A percentile compares a stretch with the other conserved stretches of the same genome.
Evolutionary conservation across 179 eudicot species (phyloP).

Genomic region (Spinacia oleracea): DNA sequence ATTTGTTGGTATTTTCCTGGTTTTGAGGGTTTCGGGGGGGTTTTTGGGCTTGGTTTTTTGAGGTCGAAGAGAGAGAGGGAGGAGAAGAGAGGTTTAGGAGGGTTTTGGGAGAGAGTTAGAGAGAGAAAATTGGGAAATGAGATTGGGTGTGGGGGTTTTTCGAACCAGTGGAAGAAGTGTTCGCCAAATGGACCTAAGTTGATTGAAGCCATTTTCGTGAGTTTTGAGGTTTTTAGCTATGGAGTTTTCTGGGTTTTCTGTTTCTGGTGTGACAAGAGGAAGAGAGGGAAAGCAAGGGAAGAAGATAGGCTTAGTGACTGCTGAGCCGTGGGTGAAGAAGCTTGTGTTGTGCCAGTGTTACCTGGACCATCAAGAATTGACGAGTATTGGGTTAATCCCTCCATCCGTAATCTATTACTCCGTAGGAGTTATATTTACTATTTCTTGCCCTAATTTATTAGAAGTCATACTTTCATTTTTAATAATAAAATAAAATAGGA

Average conservation of each 20-base stretch:
- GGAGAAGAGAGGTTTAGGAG: conserved; percentile 50
- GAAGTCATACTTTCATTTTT: too few species aligned
- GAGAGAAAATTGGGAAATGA: conserved; percentile 48
- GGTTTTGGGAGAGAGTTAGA: conserved; percentile 41
- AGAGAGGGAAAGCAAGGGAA: background rate
- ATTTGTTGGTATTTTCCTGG: conserved; percentile 59
- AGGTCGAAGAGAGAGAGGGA: conserved; percentile 47
- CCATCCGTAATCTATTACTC: too few species aligned
- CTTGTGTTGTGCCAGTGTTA: too few species aligned
- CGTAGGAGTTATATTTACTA: too few species aligned
- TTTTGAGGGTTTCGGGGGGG: conserved; percentile 30
- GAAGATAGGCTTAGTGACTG: conserved; percentile 8
- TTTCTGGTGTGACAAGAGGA: background rate
- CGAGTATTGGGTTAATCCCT: too few species aligned
- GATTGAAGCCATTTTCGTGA: conserved; percentile 50
- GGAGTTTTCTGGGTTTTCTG: background rate
- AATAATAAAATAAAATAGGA: too few species aligned
- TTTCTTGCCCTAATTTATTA: too few species aligned
- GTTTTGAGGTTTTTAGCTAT: conserved; percentile 19
- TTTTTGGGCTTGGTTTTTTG: conserved; percentile 25
- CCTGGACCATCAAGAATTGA: background rate
- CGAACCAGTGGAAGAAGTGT: conserved; percentile 52
- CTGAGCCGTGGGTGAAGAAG: too few species aligned
- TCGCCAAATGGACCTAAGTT: conserved; percentile 63
- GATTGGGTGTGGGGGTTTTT: conserved; percentile 57